Conservation (phyloP, 805 yeast species). For the Geotrichum ghanense region DNA sequence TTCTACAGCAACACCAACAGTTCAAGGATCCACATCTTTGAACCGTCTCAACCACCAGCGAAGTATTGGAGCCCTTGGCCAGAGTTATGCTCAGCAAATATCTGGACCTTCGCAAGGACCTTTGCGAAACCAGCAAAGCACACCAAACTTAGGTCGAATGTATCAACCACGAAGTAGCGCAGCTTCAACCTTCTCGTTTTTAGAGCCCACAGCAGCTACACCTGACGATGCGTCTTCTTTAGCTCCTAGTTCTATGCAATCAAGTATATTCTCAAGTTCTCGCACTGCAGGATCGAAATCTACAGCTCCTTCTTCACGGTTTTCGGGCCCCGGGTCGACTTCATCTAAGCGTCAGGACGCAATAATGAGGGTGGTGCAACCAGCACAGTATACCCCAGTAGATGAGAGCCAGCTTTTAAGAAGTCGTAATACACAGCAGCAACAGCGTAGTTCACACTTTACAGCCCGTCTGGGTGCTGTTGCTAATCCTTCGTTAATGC, state of each 20-base stretch:
- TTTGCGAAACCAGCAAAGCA: no score
- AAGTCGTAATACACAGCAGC: background rate
- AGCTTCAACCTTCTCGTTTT: no score
- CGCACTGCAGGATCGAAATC: background rate
- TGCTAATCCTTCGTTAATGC: background rate
- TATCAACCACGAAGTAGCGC: no score
- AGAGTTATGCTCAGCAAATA: no score
- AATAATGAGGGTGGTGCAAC: background rate
- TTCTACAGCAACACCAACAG: no score
- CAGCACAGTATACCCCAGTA: background rate
- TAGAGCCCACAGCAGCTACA: no score
- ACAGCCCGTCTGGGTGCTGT: background rate
- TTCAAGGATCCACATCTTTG: no score
- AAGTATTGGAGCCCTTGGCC: no score
- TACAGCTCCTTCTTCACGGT: background rate
- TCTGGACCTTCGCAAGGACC: no score
- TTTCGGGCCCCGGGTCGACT: background rate
- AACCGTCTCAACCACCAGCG: no score
- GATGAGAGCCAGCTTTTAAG: background rate
- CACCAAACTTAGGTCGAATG: no score
- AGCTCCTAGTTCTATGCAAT: background rate
- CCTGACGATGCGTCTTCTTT: background rate
- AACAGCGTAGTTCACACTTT: background rate
- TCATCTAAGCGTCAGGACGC: background rate
- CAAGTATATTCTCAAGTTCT: background rate